These are phyloP conservation scores for Colletotrichum lupini DNA, from an alignment of 2,329 filamentous ascomycete genomes.

Conservation along the genomic window DNA sequence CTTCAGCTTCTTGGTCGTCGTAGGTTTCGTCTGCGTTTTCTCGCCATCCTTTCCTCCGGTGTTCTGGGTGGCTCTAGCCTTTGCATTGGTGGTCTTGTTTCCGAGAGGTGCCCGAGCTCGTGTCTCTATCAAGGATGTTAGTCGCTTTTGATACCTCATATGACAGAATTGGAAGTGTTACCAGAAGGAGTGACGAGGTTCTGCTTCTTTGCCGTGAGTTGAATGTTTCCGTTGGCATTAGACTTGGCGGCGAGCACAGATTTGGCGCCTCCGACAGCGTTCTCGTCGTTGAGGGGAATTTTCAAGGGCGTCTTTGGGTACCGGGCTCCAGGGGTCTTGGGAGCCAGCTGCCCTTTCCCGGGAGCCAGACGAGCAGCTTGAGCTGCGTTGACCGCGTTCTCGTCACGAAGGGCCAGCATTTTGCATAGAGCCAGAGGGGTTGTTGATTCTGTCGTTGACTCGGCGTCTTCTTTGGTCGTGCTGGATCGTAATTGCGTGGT, in stretches of 20 bases:
- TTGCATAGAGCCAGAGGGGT: not conserved
- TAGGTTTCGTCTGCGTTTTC: slow-evolving; percentile 70
- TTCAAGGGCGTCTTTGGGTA: slow-evolving; percentile 87
- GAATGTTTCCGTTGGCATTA: slow-evolving; percentile 55
- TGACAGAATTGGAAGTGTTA: slow-evolving; percentile 22
- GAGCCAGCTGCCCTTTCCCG: slow-evolving; percentile 56
- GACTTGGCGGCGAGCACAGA: slow-evolving; percentile 65
- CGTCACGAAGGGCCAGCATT: slow-evolving; percentile 37
- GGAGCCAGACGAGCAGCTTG: slow-evolving; percentile 35
- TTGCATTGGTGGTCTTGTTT: slow-evolving; percentile 96
- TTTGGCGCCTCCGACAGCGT: slow-evolving; percentile 73
- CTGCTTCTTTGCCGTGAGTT: slow-evolving; percentile 30
- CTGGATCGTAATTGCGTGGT: not conserved
- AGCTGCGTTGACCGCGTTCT: slow-evolving; percentile 37
- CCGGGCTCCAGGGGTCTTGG: slow-evolving; percentile 83
- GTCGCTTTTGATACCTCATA: slow-evolving; percentile 21
- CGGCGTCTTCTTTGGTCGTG: not conserved
- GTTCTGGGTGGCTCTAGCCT: slow-evolving; percentile 75
- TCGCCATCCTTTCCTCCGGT: slow-evolving; percentile 73
- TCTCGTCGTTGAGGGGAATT: slow-evolving; percentile 85
- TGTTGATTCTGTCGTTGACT: not conserved
- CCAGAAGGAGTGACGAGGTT: slow-evolving; percentile 37
- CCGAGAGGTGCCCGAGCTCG: slow-evolving; percentile 84
- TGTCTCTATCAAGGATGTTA: slow-evolving; percentile 57
- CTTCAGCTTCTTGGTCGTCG: slow-evolving; percentile 70